These are phyloP conservation scores for Lachnellula suecica DNA, from an alignment of 2,329 filamentous ascomycete species.

Conservation along the genomic window DNA sequence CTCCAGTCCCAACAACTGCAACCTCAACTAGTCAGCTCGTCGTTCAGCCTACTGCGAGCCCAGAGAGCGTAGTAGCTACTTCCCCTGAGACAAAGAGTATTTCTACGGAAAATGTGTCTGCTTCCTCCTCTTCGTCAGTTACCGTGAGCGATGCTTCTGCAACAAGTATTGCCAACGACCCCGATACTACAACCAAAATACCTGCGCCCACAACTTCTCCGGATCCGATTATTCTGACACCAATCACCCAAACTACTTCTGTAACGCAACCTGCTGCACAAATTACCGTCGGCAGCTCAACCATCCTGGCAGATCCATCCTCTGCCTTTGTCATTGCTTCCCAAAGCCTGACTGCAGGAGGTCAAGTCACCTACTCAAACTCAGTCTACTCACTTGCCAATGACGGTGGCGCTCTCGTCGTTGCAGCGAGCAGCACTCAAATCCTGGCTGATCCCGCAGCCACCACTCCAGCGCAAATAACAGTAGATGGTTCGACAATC, in stretches of 20 bases:
- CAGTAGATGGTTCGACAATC: background rate
- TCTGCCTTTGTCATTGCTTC: slow-evolving; percentile 5
- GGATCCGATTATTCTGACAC: background rate
- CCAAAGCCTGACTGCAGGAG: slow-evolving; percentile 2
- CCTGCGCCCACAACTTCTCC: background rate
- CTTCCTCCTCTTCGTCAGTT: background rate
- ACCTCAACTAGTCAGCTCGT: background rate
- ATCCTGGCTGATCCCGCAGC: background rate
- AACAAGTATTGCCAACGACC: background rate
- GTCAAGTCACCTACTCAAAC: background rate
- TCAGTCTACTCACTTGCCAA: background rate
- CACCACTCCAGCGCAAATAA: background rate
- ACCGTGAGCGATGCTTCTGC: background rate
- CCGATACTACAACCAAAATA: background rate
- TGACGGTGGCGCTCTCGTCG: background rate
- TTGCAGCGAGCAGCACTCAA: background rate
- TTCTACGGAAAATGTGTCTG: background rate
- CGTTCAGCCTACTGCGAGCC: background rate
- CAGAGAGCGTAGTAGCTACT: background rate
- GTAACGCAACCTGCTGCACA: background rate
- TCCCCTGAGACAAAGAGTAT: background rate
- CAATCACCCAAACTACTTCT: background rate
- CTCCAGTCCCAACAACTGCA: background rate
- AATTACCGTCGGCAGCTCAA: slow-evolving; percentile 16
- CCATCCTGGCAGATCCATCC: slow-evolving; percentile 25